Percentiles rank a stretch among this genome's conserved stretches.
Evolutionary conservation across 805 yeast genomes (phyloP).

Genomic region (Yamadazyma insecticola): DNA sequence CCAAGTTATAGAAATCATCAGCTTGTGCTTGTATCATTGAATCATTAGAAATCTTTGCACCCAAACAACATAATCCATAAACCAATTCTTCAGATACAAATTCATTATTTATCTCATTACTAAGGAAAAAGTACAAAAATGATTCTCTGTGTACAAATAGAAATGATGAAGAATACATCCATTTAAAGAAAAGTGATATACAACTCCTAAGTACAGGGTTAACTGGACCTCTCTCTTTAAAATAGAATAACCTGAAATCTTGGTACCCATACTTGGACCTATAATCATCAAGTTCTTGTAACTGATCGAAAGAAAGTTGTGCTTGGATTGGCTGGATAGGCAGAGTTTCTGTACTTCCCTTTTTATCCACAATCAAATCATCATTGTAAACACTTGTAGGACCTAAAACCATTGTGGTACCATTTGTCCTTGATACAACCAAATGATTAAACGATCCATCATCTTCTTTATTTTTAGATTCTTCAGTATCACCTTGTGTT

Average conservation of each 20-base stretch:
- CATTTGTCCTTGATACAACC: slow-evolving; percentile 3
- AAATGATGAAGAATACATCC: slow-evolving; percentile 8
- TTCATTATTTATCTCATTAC: slow-evolving; percentile 11
- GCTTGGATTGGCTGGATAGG: no score
- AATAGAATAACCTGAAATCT: slow-evolving; percentile 3
- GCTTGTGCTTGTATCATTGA: slow-evolving; percentile 2
- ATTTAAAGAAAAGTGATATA: slow-evolving; percentile 8
- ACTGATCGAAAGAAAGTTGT: no score
- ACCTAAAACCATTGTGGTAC: slow-evolving; percentile 6
- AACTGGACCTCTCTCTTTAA: slow-evolving; percentile 1
- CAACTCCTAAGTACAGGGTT: slow-evolving; percentile 3
- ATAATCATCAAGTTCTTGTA: slow-evolving; percentile 2
- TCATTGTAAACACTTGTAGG: slow-evolving; percentile 11
- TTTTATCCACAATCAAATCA: slow-evolving; percentile 3
- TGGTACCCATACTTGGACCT: slow-evolving; percentile 4
- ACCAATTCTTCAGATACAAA: slow-evolving; percentile 8
- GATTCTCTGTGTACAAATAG: slow-evolving; percentile 10
- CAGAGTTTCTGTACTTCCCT: no score
- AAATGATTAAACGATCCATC: slow-evolving; percentile 3
- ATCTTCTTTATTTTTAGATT: background rate
- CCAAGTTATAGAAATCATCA: slow-evolving; percentile 6
- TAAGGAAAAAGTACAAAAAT: slow-evolving; percentile 10
- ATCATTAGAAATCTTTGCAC: slow-evolving; percentile 7
- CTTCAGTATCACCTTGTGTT: background rate
- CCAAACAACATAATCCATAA: slow-evolving; percentile 8